Evolutionary conservation across 2,329 filamentous ascomycete species (phyloP), one percentile per base, ranked within the genome.

Genomic region (Trichoderma koningiopsis): DNA sequence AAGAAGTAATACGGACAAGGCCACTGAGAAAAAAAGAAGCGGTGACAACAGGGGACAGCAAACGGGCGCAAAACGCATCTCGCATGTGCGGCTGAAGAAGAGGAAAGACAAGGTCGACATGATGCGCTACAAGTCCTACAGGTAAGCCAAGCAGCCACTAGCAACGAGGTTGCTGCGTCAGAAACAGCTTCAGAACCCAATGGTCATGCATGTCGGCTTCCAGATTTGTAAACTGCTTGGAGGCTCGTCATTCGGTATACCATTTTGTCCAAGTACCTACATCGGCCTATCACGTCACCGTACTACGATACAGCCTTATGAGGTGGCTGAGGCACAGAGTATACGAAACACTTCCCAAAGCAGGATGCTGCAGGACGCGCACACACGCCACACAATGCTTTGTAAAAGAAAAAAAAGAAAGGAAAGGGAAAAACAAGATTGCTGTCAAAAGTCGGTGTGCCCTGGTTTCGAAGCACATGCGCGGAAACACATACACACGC

Each of bases 401-500:
- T 35, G 62, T 35, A 68, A 47, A 56, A 35, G 33, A 35, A 35
- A 35, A 35, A 11, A 13, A 35, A 10, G 31, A 33, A 33, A 33
- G 7, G 29, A 31, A 5, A 7, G 4, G 10, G 0, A n/a, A 43
- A 43, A 43, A n/a, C 40, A 43, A 43, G 40, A 43, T 55, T 5
- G 33, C 49, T 35, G 22, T 19, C 14, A 68, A 68, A 68, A 68
- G 66, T 68, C 66, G 66, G 66, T 68, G 66, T 68, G 52, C 59
- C 35, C 49, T 63, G 24, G 40, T 8, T 43, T 43, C 57, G 49
- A 49, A 52, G 27, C 19, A 55, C 47, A 52, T 19, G 27, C 53
- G 53, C 53, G 52, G n/a, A 40, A 22, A 60, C 16, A 13, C 47
- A 14, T 40, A 27, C 24, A 31, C 56, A 43, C 8, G 16, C 40